These are phyloP conservation scores for Ustilago nuda DNA, from an alignment of 1,284 basidiomycete species.

Conservation along the genomic window DNA sequence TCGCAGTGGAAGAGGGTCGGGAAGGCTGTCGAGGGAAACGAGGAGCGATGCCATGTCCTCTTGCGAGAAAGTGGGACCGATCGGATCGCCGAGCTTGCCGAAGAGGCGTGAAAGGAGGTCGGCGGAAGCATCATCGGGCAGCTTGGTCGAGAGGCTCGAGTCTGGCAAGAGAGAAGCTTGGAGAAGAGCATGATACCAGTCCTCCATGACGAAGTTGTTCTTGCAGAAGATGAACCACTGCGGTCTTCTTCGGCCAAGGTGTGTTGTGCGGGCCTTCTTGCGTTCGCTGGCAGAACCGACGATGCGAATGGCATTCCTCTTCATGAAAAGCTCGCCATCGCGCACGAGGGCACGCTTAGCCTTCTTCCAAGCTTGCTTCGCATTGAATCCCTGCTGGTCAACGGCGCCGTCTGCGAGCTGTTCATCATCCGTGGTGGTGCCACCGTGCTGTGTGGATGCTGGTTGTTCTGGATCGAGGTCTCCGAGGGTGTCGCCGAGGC, in stretches of 20 bases:
- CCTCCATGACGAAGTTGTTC: conserved; percentile 73
- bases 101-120: conserved; percentile 18
- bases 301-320: conserved; percentile 66
- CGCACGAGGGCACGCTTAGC: conserved; percentile 48
- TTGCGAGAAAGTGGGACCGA: conserved; percentile 76
- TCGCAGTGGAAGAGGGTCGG: conserved; percentile 93
- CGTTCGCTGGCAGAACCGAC: conserved; percentile 40
- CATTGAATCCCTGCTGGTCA: conserved; percentile 15
- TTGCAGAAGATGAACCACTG: conserved; percentile 68
- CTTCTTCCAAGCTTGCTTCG: conserved; percentile 34
- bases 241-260: conserved; percentile 20
- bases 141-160: conserved; percentile 15
- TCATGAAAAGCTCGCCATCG: conserved; percentile 66
- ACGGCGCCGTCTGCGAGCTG: conserved; percentile 21
- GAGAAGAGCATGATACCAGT: conserved; percentile 93
- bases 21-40: conserved; percentile 85
- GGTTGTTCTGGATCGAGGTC: conserved; percentile 43
- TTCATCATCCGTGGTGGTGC: conserved; percentile 19
- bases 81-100: conserved; percentile 67
- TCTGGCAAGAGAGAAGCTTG: conserved; percentile 76
- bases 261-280: conserved; percentile 8
- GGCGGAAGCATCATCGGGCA: conserved; percentile 21
- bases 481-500: conserved; percentile 61
- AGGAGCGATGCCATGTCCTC: conserved; percentile 87
- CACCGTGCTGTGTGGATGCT: conserved; percentile 2